Base-by-base conservation (phyloP, 1,139 yeast species). In the Geotrichum australiense region DNA sequence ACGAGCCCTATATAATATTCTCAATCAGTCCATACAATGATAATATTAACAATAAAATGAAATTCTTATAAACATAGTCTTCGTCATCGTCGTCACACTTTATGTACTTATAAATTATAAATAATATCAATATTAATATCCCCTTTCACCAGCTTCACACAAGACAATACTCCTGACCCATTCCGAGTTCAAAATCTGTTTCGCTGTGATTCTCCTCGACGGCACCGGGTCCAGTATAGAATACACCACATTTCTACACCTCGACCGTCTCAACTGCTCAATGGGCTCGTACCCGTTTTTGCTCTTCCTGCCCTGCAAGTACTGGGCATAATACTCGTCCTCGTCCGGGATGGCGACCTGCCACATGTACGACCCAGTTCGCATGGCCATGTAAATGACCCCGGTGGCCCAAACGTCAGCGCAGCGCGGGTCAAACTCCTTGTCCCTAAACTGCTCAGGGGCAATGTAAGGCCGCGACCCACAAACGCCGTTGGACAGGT, bases 401-500 rank as follows among this genome's bases (percentile, higher is more conserved):
- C 97, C 98, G 62, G 94, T 81, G 0, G 97, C 83, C 98, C 98
- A 91, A 36, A 91, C 78, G 62, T 91, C 97, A 8, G 87, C 93
- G 14, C 91, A 76, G 36, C 97, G 68, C 2, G 97, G 93, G 59
- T 91, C 97, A 61, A 85, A 91, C 52, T 80, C 80, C 32, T 70
- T 68, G 37, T 73, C 75, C 2, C 74, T 72, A 59, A 80, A 91
- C 60, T 87, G 96, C 63, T 91, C 98, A 0, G 98, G 97, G 0
- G 97, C 96, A 57, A 91, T 91, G 59, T 91, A 91, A 1, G 97
- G 96, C 6, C 86, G 79, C 0, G 95, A 82, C 3, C 96, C 96
- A 60, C 94, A 83, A 11, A 87, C 73, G 10, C 96, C 97, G 45
- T 78, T 80, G 52, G 87, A 78, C 49, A 82, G 62, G 59, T 86